Conservation (phyloP, 2,329 filamentous ascomycete species). For the Pseudocercospora fuligena region DNA sequence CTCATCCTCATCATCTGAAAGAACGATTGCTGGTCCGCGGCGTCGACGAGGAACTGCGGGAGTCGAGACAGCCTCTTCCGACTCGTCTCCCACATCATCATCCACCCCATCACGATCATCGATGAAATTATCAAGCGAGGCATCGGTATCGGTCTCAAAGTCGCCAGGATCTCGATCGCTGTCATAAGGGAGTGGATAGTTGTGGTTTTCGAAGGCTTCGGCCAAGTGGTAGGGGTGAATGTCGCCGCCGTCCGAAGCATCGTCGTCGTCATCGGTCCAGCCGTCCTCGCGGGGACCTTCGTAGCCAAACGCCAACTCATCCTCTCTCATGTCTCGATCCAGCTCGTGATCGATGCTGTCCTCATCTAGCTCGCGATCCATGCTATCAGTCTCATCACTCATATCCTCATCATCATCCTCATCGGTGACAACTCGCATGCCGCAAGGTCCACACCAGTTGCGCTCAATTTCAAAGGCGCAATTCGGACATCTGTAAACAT, state of each 20-base stretch:
- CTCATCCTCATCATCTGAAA: conserved; percentile 33
- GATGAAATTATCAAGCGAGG: conserved; percentile 25
- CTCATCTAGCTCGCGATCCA: conserved; percentile 48
- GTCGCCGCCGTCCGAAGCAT: conserved; percentile 14
- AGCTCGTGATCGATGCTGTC: conserved; percentile 41
- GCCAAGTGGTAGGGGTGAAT: background rate
- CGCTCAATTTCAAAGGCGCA: conserved; percentile 69
- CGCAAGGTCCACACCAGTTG: conserved; percentile 61
- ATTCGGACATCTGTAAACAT: conserved; percentile 64
- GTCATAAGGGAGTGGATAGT: background rate
- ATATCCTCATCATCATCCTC: conserved; percentile 49
- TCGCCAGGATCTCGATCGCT: background rate
- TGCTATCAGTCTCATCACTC: conserved; percentile 27
- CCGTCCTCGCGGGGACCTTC: background rate
- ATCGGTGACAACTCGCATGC: conserved; percentile 56
- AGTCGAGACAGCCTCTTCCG: conserved; percentile 18
- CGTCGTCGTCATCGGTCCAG: conserved; percentile 9
- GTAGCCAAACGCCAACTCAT: conserved; percentile 13
- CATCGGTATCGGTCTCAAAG: conserved; percentile 26
- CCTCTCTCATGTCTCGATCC: conserved; percentile 23
- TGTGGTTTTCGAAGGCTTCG: background rate
- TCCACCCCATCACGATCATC: conserved; percentile 22
- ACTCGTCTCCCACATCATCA: conserved; percentile 28
- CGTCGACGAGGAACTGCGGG: conserved; percentile 8
- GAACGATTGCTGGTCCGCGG: conserved; percentile 16